These are phyloP conservation scores for Ogataea degrootiae DNA, from an alignment of 805 yeast genomes.

Conservation along the genomic window DNA sequence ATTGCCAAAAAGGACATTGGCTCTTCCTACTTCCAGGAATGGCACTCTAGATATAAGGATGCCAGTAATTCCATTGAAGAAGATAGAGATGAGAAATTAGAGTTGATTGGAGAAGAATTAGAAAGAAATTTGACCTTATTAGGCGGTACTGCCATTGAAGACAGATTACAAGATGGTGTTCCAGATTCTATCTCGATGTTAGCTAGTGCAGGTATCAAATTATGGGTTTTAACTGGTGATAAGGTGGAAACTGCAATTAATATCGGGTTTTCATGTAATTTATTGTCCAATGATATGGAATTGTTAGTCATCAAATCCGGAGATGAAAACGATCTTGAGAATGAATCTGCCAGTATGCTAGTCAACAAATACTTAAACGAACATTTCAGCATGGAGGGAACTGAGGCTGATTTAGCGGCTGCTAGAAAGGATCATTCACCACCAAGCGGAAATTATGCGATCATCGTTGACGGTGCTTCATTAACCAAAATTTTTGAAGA, in stretches of 20 bases:
- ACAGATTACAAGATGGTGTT: constrained; percentile 71
- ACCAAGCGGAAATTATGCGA: constrained; percentile 52
- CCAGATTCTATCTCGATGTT: constrained; percentile 66
- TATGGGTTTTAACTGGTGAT: constrained; percentile 84
- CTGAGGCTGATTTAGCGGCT: constrained; percentile 37
- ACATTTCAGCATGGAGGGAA: constrained; percentile 41
- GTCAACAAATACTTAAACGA: constrained; percentile 45
- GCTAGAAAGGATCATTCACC: constrained; percentile 63
- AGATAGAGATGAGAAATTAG: constrained; percentile 55
- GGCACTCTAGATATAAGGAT: constrained; percentile 53
- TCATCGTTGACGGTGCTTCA: constrained; percentile 70
- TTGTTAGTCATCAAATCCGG: constrained; percentile 50
- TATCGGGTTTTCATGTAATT: constrained; percentile 75
- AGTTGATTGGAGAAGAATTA: constrained; percentile 49
- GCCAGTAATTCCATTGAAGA: constrained; percentile 53
- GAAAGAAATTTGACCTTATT: constrained; percentile 53
- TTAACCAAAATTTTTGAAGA: constrained; percentile 41
- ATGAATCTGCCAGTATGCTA: constrained; percentile 16
- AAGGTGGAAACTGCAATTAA: constrained; percentile 80
- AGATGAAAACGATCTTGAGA: constrained; percentile 26
- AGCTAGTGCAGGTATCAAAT: constrained; percentile 68
- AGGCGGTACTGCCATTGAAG: constrained; percentile 84
- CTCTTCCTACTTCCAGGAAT: constrained; percentile 39
- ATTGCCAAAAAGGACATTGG: constrained; percentile 54
- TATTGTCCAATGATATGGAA: constrained; percentile 64